Percentiles rank a stretch among this genome's conserved stretches.
These are phyloP conservation scores for Carex littledalei DNA, from an alignment of 176 grass and related monocot genomes.

Conservation along the genomic window DNA sequence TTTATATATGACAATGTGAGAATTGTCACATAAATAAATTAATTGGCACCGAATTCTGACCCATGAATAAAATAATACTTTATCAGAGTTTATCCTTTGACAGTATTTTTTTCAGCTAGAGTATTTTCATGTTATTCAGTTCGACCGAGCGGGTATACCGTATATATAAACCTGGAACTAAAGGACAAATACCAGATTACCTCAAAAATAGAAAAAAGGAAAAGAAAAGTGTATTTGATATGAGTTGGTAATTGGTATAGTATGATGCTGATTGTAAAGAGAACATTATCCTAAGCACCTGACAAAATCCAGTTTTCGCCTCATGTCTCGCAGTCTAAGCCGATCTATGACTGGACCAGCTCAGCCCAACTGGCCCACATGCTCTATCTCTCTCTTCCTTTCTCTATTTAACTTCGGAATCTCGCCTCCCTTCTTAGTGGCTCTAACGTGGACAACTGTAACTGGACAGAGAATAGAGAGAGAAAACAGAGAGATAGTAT, in stretches of 20 bases:
- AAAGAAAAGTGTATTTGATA: not conserved
- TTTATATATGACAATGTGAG: not conserved
- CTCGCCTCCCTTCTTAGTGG: slow-evolving; percentile 26
- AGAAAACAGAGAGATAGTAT: slow-evolving; percentile 8
- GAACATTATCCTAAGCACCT: slow-evolving; percentile 1
- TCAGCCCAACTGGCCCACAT: slow-evolving; percentile 26
- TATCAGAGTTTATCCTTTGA: not conserved
- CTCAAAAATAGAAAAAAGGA: not conserved
- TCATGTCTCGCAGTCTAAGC: slow-evolving; percentile 1
- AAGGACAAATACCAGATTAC: not conserved
- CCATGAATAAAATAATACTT: not conserved
- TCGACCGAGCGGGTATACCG: not conserved
- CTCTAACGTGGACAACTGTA: slow-evolving; percentile 65
- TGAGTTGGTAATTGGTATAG: not conserved
- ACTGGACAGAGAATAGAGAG: slow-evolving; percentile 26
- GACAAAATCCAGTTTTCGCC: slow-evolving; percentile 13
- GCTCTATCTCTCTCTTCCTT: not conserved
- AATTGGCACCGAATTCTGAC: not conserved
- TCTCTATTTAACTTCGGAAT: slow-evolving; percentile 11
- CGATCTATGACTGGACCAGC: slow-evolving; percentile 18
- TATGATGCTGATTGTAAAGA: not conserved
- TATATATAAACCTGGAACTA: not conserved
- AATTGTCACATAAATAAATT: not conserved
- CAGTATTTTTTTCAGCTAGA: not conserved
- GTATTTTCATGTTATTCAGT: slow-evolving; percentile 3